Base-by-base conservation (phyloP, 805 yeast species). In the Clavispora fructus region DNA sequence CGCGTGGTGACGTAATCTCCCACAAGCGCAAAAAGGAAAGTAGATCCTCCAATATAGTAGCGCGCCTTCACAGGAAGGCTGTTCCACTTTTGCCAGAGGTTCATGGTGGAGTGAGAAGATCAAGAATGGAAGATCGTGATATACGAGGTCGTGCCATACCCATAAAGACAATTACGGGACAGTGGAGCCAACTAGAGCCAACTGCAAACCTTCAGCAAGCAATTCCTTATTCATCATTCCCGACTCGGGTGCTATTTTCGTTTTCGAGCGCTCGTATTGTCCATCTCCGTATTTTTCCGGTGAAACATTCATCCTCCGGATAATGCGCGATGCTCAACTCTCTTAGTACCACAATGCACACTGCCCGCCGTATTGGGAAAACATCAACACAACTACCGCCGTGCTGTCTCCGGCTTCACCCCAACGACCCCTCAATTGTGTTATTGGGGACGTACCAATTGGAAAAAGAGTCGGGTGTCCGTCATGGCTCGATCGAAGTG, bases 371-470 rank as follows among this genome's bases (percentile, higher is more conserved):
- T 17, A 30, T 31, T 13, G 42, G 26, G 1, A 40, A 23, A 8
- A 63, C 71, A 3, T 66, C 64, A 23, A 71, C 92, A 0, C 63
- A 68, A 1, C 67, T 81, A 2, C 98, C 98, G 1, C 97, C 98
- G 1, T 94, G 98, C 61, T 83, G 87, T 39, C 63, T 92, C 4
- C 72, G 83, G 32, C 73, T 83, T 9, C 79, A 77, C 43, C 85
- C 86, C 0, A 48, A 57, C 0, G 78, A 80, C 38, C 56, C 64
- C 4, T 55, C 74, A 0, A 58, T 77, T 9, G 52, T 88, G 1
- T 59, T 88, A 10, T 62, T 88, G 1, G 98, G 97, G 0, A 90
- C 97, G 0, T 92, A 94, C 61, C 79, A 84, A 45, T 69, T 92
- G 32, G 82, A 87, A 41, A 54, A 67, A 37, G 70, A 73, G 9